Evolutionary conservation across 345 rosid genomes (phyloP).

Genomic region (Euphorbia pulcherrima): DNA sequence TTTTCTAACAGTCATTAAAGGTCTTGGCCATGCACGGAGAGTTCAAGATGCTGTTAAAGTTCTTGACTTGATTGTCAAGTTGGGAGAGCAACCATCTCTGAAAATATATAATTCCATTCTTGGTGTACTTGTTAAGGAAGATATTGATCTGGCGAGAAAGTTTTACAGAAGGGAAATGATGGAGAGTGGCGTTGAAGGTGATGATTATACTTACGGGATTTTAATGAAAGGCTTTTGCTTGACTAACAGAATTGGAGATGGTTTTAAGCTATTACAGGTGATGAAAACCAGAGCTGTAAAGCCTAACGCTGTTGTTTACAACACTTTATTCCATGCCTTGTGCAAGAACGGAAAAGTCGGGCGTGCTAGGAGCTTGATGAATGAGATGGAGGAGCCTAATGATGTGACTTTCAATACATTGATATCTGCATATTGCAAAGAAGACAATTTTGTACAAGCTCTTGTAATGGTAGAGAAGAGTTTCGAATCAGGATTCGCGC

Average conservation of each 20-base stretch:
- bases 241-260: constrained; percentile 78
- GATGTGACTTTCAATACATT: constrained; percentile 70
- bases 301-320: constrained; percentile 66
- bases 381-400: constrained; percentile 61
- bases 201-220: constrained; percentile 78
- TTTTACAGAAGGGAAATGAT: constrained; percentile 79
- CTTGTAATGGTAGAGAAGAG: constrained; percentile 76
- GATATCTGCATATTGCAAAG: constrained; percentile 71
- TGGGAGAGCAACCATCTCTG: constrained; percentile 50
- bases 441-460: constrained; percentile 60
- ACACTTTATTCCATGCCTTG: constrained; percentile 64
- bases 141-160: constrained; percentile 76
- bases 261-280: constrained; percentile 74
- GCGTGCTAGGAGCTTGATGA: constrained; percentile 80
- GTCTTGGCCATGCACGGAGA: constrained; percentile 61
- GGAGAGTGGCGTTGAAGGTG: constrained; percentile 58
- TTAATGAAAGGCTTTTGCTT: constrained; percentile 89
- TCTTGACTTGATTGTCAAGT: constrained; percentile 47
- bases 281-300: constrained; percentile 47
- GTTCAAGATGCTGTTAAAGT: constrained; percentile 47
- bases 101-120: constrained; percentile 67
- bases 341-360: constrained; percentile 78
- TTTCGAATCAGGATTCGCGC: constrained; percentile 53
- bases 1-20: constrained; percentile 60
- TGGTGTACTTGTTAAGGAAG: constrained; percentile 73